Base-by-base conservation (phyloP, 2,329 filamentous ascomycete genomes). In the Trichoderma hamatum region DNA sequence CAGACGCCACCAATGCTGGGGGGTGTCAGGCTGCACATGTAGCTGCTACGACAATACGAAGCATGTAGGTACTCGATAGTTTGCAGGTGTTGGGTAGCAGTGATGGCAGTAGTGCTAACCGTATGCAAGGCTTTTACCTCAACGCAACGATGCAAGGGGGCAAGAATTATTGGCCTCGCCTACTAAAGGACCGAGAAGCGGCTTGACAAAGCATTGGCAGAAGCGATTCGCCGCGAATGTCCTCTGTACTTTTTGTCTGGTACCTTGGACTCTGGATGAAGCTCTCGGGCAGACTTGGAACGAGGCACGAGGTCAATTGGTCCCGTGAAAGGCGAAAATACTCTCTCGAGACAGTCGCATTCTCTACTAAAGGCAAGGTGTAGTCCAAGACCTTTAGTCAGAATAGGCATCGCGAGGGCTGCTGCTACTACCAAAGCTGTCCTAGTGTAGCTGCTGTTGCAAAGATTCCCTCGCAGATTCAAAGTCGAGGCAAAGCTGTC, bases 71-170 rank as follows among this genome's bases (percentile, higher is more conserved):
- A 30, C 51, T 65, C 34, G 32, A 21, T 54, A 64, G 49, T 54
- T 34, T 36, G 61, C 34, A 55, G 49, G 49, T 7, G 24, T 46
- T 64, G 61, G 61, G 51, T 65, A 46, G 51, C 11, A 55, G 61
- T 34, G 24, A 28, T 32, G 28, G 49, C 21, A 39, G 30, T 61
- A 11, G 51, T 54, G 51, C 54, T 65, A 43, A 28, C 39, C 51
- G 62, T 34, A 43, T 65, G 62, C 62, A 65, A 56, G 54, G 32
- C 61, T 24, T 52, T 55, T 21, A 54, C 39, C 39, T 43, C 16
- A 19, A 43, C 61, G 32, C 49, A 55, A n/a, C 11, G 13, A 64
- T 64, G 61, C 61, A 64, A 64, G 61, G 61, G 61, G n/a, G 24
- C 26, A 30, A 19, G 26, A 34, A 34, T 24, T 36, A 56, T 19